Conservation (phyloP, 345 rosid species). For the Hibiscus mutabilis region DNA sequence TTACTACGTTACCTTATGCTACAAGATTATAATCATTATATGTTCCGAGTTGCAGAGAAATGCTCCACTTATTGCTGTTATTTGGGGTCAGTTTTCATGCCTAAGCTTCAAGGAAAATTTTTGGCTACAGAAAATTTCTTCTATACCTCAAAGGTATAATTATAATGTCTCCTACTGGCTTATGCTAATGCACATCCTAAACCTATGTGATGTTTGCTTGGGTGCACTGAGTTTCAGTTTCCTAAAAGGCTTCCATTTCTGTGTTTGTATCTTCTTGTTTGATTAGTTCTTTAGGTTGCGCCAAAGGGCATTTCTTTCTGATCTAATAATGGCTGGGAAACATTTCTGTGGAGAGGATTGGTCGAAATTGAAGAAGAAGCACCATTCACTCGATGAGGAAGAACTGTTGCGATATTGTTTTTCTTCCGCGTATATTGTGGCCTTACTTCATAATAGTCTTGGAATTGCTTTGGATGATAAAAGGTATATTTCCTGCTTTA, state of each 20-base stretch:
- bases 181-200: too few relatives aligned
- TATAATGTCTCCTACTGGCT: slow-evolving; percentile 14
- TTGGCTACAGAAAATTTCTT: too few relatives aligned
- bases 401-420: slow-evolving; percentile 68
- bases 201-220: slow-evolving; percentile 1
- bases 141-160: too few relatives aligned
- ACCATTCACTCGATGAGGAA: slow-evolving; percentile 29
- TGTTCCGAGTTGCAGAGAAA: slow-evolving; percentile 40
- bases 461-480: slow-evolving; percentile 43
- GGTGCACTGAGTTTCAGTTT: neutral
- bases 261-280: neutral
- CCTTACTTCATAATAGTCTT: slow-evolving; percentile 80
- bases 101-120: too few relatives aligned
- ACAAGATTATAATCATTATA: neutral
- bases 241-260: neutral
- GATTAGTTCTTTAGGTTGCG: too few relatives aligned
- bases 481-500: slow-evolving; percentile 21
- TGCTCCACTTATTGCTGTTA: slow-evolving; percentile 51
- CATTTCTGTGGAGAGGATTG: too few relatives aligned
- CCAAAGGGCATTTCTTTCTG: too few relatives aligned
- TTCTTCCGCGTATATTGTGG: slow-evolving; percentile 82
- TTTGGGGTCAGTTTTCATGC: slow-evolving; percentile 41
- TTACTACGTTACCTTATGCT: neutral
- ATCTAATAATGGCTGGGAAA: too few relatives aligned
- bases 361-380: too few relatives aligned